phyloP scores from a whole-genome alignment of 345 rosid genomes.

The Arabidopsis suecica region DNA sequence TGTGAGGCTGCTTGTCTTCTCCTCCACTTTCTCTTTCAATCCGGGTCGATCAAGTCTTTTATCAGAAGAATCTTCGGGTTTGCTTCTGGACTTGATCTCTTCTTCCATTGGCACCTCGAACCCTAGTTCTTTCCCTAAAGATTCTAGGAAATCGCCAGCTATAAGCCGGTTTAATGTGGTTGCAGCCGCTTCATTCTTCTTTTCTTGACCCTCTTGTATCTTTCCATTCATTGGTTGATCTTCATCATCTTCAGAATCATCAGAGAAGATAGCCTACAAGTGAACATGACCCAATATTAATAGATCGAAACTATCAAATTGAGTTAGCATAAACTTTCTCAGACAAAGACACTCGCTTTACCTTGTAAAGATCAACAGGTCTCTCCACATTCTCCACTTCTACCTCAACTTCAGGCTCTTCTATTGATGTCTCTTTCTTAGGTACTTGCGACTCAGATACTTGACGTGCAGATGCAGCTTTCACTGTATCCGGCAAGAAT shows the following conservation, averaged over 20 bases:
- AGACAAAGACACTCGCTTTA: conserved; percentile 36
- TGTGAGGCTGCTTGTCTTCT: conserved; percentile 48
- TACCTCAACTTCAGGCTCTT: conserved; percentile 59
- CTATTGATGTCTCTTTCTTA: conserved; percentile 47
- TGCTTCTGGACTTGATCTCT: conserved; percentile 42
- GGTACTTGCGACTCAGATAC: conserved; percentile 45
- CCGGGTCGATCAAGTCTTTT: conserved; percentile 32
- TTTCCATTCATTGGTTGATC: conserved; percentile 50
- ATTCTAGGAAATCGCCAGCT: conserved; percentile 93
- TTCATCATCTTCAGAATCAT: conserved; percentile 83
- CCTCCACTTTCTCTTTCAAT: conserved; percentile 42
- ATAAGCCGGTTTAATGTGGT: conserved; percentile 82
- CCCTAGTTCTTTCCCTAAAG: conserved; percentile 94
- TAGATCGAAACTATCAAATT: neutral
- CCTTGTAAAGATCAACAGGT: conserved; percentile 99
- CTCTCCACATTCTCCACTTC: conserved; percentile 83
- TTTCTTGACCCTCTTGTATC: conserved; percentile 57
- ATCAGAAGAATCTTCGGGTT: conserved; percentile 37
- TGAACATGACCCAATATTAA: conserved; percentile 15
- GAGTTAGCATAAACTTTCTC: neutral
- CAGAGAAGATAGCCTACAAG: conserved; percentile 88
- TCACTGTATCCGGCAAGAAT: conserved; percentile 72
- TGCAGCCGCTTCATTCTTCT: conserved; percentile 77
- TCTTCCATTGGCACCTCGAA: conserved; percentile 62
- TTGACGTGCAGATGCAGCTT: conserved; percentile 50